Base-by-base conservation (phyloP, 2,329 filamentous ascomycete species). In the Hypoxylon sp. region DNA sequence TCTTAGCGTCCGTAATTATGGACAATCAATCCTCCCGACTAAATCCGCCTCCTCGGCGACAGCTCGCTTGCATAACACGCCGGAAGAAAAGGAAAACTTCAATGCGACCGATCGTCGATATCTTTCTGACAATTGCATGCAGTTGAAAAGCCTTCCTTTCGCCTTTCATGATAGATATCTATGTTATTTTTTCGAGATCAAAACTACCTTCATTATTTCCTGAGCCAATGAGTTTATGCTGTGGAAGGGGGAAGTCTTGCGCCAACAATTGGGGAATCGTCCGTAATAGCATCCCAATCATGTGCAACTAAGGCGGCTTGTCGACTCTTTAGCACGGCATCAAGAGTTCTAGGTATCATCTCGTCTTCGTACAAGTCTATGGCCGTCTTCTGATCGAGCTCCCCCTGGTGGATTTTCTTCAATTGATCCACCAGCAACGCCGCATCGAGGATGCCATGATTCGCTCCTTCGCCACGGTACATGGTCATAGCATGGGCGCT, bases 401-500 rank as follows among this genome's bases (percentile, higher is more conserved):
- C 47, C 6, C 58, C 57, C 2, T 7, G 32, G 21, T 31, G 52
- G 1, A 66, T 13, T 27, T 32, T 62, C 29, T 66, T 66, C 29
- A 66, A 39, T 8, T 68, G 60, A 31, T 73, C 69, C 13, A 69
- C 61, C 39, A 82, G 72, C 39, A 75, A 67, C 39, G 75, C 75
- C 1, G 80, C 80, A 54, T 82, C 80, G n/a, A 80, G 73, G 11
- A 82, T 80, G 15, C 80, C 80, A 62, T 82, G 80, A 59, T 82
- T 82, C 6, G 75, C 78, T 1, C 76, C 80, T 57, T 82, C 80
- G 27, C 80, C 80, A 15, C 80, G 77, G 57, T 79, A 87, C 85
- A 87, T 87, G 31, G 85, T 86, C 86, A 88, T 88, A n/a, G 86
- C 83, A 74, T 88, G 86, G 0, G 86, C 86, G 1, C 86, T 82